Evolutionary conservation across 805 yeast species (phyloP).

Genomic region (Spencermartinsiella europaea): DNA sequence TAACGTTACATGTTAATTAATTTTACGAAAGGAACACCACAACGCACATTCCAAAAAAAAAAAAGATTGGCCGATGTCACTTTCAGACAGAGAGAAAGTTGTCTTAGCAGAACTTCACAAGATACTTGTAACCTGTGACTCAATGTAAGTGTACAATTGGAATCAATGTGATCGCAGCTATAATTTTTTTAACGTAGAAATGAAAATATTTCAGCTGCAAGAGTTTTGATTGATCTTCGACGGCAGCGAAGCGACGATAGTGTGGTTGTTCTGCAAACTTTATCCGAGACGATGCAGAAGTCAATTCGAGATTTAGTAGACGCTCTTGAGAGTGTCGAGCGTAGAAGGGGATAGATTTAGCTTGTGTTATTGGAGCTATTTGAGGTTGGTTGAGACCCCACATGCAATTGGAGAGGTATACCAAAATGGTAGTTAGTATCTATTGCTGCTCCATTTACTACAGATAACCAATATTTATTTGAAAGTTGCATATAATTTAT

Average conservation of each 20-base stretch:
- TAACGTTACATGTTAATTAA: too few relatives aligned
- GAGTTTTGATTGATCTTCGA: neutral
- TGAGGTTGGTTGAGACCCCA: too few relatives aligned
- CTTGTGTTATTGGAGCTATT: too few relatives aligned
- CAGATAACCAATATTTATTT: too few relatives aligned
- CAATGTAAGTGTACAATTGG: neutral
- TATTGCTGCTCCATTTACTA: too few relatives aligned
- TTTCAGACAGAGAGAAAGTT: neutral
- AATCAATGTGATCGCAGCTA: neutral
- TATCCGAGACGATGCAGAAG: neutral
- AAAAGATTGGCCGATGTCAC: neutral
- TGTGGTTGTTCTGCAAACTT: neutral
- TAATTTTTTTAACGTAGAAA: neutral
- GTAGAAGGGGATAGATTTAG: neutral
- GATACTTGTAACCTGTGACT: slow-evolving; percentile 3
- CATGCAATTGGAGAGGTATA: too few relatives aligned
- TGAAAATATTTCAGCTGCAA: neutral
- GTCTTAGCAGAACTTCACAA: slow-evolving; percentile 6
- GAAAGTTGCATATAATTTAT: too few relatives aligned
- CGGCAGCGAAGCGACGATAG: neutral
- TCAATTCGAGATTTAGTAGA: neutral
- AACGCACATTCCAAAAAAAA: too few relatives aligned
- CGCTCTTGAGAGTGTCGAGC: too few relatives aligned
- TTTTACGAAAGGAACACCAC: too few relatives aligned
- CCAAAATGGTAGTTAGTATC: too few relatives aligned